Evolutionary conservation across 176 grass and related monocot genomes (phyloP).

Genomic region (Oryza brachyantha): DNA sequence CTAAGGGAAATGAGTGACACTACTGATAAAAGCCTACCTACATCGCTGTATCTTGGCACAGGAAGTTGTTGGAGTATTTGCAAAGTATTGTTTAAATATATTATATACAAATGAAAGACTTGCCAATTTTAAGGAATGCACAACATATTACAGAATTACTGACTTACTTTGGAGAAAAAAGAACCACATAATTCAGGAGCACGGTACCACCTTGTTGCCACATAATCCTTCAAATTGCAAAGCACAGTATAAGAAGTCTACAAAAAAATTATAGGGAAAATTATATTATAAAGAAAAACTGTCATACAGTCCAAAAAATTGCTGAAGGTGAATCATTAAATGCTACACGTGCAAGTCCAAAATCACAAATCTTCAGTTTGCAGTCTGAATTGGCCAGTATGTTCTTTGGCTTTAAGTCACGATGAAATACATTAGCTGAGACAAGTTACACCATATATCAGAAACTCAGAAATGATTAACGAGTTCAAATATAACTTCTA

Average conservation of each 20-base stretch:
- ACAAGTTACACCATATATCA: constrained; percentile 35
- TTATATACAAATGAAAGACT: neutral
- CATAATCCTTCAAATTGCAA: constrained; percentile 78
- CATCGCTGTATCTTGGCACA: constrained; percentile 1
- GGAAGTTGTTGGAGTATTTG: neutral
- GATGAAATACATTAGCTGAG: constrained; percentile 92
- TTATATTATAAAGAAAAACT: neutral
- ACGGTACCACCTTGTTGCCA: constrained; percentile 95
- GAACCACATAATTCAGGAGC: constrained; percentile 97
- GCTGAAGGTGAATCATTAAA: constrained; percentile 64
- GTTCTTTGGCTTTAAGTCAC: constrained; percentile 90
- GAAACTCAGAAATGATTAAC: constrained; percentile 16
- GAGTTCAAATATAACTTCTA: constrained; percentile 9
- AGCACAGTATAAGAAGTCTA: constrained; percentile 14
- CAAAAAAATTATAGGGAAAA: constrained; percentile 19
- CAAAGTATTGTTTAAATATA: neutral
- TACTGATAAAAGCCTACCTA: neutral
- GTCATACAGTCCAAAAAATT: constrained; percentile 90
- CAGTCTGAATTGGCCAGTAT: constrained; percentile 87
- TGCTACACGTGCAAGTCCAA: constrained; percentile 83
- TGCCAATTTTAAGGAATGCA: neutral
- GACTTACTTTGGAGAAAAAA: constrained; percentile 87
- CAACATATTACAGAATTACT: neutral
- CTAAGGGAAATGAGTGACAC: neutral
- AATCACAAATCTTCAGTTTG: constrained; percentile 92